Conservation (phyloP, 1,284 basidiomycete species). For the Ustilago cynodontis region DNA sequence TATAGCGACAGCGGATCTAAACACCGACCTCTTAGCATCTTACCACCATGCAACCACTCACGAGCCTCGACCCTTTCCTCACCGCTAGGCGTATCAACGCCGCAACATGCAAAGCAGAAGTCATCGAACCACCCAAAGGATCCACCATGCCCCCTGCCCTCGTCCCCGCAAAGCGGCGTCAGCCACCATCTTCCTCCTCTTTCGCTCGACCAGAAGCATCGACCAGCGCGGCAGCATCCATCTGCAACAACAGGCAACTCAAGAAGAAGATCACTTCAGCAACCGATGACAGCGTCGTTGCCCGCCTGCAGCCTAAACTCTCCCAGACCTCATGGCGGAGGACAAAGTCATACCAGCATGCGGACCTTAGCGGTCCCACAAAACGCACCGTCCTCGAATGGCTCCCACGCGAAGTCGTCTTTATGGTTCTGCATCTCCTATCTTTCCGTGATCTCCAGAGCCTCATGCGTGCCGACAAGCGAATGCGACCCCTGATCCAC, state of each 20-base stretch:
- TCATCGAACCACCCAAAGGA: neutral
- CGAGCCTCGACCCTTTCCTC: slow-evolving; percentile 24
- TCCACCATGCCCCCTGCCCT: slow-evolving; percentile 8
- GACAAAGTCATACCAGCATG: slow-evolving; percentile 45
- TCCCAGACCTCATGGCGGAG: slow-evolving; percentile 40
- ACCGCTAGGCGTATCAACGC: slow-evolving; percentile 8
- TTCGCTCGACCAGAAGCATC: slow-evolving; percentile 21
- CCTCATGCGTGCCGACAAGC: slow-evolving; percentile 50
- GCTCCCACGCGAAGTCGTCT: slow-evolving; percentile 57
- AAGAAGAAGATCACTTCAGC: slow-evolving; percentile 36
- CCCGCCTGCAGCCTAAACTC: slow-evolving; percentile 46
- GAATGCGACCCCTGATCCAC: slow-evolving; percentile 53
- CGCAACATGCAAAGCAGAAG: neutral
- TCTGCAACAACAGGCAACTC: slow-evolving; percentile 6
- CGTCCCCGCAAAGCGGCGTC: slow-evolving; percentile 33
- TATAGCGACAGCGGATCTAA: neutral
- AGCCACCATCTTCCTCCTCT: slow-evolving; percentile 23
- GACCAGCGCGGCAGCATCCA: slow-evolving; percentile 10
- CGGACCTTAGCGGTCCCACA: slow-evolving; percentile 33
- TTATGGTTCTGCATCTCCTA: slow-evolving; percentile 52
- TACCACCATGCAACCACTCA: slow-evolving; percentile 34
- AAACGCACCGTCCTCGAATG: slow-evolving; percentile 61
- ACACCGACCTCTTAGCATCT: neutral
- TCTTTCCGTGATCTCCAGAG: slow-evolving; percentile 50
- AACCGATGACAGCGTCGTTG: slow-evolving; percentile 39